These are phyloP conservation scores for Pleurotus eryngii DNA, from an alignment of 768 basidiomycete species.

Conservation along the genomic window DNA sequence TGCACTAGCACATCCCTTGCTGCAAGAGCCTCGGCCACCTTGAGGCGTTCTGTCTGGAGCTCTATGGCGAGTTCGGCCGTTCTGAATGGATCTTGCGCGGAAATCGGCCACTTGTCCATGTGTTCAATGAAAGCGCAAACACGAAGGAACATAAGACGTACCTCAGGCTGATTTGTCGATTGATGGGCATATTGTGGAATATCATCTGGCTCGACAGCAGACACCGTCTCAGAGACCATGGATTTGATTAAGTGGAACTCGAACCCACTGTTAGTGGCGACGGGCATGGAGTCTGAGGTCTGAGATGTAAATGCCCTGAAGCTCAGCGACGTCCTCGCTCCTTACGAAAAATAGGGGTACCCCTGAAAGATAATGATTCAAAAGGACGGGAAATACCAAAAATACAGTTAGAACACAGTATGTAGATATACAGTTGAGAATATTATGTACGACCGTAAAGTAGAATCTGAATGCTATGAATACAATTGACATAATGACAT, in stretches of 20 bases:
- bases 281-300: not conserved
- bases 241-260: not conserved
- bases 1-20: conserved; percentile 63
- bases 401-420: not conserved
- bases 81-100: conserved; percentile 39
- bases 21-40: conserved; percentile 52
- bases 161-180: too few species aligned
- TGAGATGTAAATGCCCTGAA: too few species aligned
- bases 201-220: not conserved
- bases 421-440: not conserved
- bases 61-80: conserved; percentile 53
- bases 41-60: conserved; percentile 48
- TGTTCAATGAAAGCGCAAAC: too few species aligned
- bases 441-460: not conserved
- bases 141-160: too few species aligned
- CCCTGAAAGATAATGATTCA: not conserved
- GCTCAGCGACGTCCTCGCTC: too few species aligned
- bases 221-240: not conserved
- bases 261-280: not conserved
- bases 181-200: too few species aligned
- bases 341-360: not conserved
- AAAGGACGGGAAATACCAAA: not conserved
- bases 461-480: not conserved
- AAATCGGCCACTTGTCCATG: too few species aligned
- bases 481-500: not conserved